Evolutionary conservation across 2,329 filamentous ascomycete species (phyloP).

Genomic region (Ceratocystis lukuohia): DNA sequence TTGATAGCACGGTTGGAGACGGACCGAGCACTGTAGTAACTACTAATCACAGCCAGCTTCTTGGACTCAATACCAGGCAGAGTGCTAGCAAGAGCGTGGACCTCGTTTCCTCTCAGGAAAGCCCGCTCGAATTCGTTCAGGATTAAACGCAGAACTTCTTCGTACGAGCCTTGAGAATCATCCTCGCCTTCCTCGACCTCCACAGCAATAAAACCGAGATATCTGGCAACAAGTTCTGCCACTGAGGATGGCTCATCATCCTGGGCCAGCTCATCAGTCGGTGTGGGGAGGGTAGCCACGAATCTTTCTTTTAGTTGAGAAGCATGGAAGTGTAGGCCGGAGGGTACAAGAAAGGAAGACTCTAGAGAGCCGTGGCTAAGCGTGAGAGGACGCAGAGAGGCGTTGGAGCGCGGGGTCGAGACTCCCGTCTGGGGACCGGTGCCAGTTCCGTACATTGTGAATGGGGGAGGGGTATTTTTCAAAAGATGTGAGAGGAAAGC

Average conservation of each 20-base stretch:
- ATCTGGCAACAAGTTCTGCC: constrained; percentile 81
- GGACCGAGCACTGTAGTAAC: constrained; percentile 81
- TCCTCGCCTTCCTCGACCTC: constrained; percentile 92
- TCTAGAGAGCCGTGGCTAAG: constrained; percentile 90
- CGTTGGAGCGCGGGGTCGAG: constrained; percentile 86
- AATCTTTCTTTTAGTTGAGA: constrained; percentile 89
- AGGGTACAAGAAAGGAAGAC: constrained; percentile 89
- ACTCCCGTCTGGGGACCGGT: constrained; percentile 88
- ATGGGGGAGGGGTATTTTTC: constrained; percentile 21
- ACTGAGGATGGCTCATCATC: constrained; percentile 98
- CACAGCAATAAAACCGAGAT: constrained; percentile 76
- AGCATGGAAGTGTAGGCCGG: constrained; percentile 89
- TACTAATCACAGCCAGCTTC: constrained; percentile 77
- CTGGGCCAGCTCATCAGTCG: constrained; percentile 92
- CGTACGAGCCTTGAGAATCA: constrained; percentile 72
- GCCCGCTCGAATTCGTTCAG: constrained; percentile 93
- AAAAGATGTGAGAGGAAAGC: not conserved
- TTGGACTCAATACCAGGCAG: constrained; percentile 86
- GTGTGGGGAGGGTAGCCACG: constrained; percentile 66
- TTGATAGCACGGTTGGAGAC: constrained; percentile 77
- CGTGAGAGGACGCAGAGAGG: constrained; percentile 81
- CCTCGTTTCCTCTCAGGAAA: constrained; percentile 90
- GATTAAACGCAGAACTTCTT: constrained; percentile 82
- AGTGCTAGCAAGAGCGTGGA: constrained; percentile 73
- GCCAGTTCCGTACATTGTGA: constrained; percentile 71